phyloP scores from a whole-genome alignment of 2,329 filamentous ascomycete species.

The Neofusicoccum ribis region DNA sequence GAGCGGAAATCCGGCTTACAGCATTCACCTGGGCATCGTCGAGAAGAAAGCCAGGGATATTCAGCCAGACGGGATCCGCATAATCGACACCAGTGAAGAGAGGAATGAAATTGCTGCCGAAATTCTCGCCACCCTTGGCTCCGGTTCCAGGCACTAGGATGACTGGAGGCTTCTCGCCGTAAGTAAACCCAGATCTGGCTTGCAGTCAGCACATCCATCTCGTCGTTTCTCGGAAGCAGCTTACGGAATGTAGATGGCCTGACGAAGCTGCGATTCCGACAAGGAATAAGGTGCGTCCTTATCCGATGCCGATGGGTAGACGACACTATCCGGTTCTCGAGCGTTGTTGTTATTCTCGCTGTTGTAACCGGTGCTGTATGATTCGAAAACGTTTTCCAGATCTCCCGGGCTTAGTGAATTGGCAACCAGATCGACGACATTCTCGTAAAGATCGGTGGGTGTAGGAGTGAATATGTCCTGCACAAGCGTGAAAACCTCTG shows the following conservation, averaged over 20 bases:
- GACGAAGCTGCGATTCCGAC: conserved; percentile 47
- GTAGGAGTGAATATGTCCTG: neutral
- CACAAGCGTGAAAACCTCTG: neutral
- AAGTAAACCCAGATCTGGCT: conserved; percentile 42
- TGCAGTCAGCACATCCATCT: conserved; percentile 42
- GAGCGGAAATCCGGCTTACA: neutral
- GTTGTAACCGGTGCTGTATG: neutral
- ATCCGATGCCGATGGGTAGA: conserved; percentile 38
- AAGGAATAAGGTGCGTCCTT: conserved; percentile 53
- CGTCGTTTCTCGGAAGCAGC: conserved; percentile 38
- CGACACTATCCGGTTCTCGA: neutral
- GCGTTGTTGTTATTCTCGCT: neutral
- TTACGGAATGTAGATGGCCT: conserved; percentile 55
- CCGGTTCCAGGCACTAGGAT: conserved; percentile 58
- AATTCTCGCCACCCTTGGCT: conserved; percentile 48
- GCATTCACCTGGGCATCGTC: conserved; percentile 53
- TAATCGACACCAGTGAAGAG: conserved; percentile 45
- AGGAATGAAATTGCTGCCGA: conserved; percentile 51
- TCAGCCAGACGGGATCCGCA: conserved; percentile 58
- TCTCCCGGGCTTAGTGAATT: neutral
- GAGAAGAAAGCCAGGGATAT: conserved; percentile 52
- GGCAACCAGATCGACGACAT: neutral
- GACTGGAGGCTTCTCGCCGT: conserved; percentile 49
- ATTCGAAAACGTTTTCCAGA: neutral
- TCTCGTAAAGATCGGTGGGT: neutral